These are phyloP conservation scores for Nitzschia palea DNA, from an alignment of 108 stramenopile genomes.

Conservation along the genomic window DNA sequence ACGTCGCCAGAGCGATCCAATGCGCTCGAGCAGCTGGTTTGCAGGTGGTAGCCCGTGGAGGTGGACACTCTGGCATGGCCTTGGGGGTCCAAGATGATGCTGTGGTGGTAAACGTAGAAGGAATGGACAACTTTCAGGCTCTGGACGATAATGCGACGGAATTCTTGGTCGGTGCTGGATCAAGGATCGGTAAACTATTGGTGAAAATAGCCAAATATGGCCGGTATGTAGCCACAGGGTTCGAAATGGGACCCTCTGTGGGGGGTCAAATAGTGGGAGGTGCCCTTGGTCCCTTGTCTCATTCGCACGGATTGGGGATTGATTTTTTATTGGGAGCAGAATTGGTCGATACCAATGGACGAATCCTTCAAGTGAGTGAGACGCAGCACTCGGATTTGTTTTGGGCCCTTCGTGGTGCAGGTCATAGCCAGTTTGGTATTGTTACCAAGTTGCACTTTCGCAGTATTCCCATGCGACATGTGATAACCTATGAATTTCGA, in stretches of 20 bases:
- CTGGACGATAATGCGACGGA: no score
- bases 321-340: conserved; percentile 31
- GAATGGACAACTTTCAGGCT: no score
- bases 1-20: no score
- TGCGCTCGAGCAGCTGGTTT: no score
- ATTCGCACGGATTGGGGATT: conserved; percentile 26
- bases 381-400: conserved; percentile 30
- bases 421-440: conserved; percentile 34
- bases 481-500: no score
- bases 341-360: conserved; percentile 39
- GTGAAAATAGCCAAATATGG: neutral
- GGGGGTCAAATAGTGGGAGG: conserved; percentile 31
- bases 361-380: conserved; percentile 1
- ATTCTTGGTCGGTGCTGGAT: conserved; percentile 10
- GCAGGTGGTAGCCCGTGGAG: no score
- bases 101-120: no score
- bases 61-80: no score
- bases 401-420: conserved; percentile 46
- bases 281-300: conserved; percentile 16
- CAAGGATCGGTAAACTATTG: conserved; percentile 15
- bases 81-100: no score
- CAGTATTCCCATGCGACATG: no score
- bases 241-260: conserved; percentile 1
- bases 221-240: conserved; percentile 11
- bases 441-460: conserved; percentile 15